A percentile compares a stretch with the other conserved stretches of the same genome.
Conservation (phyloP, 176 grass and related monocot genomes). For the bread wheat (Triticum aestivum) region IWGSC_CS_RefSeq_v2.1 NC_057794.1:454890053-454890552, state of each 20-base stretch:
- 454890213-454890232: not conserved
- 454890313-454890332: not conserved
- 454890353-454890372: not conserved
- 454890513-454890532: not conserved
- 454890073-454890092: not conserved
- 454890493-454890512: not conserved
- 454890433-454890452: conserved; percentile 29
- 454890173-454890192: not conserved
- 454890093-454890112: not conserved
- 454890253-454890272: not conserved
- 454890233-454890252: not conserved
- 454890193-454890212: not conserved
- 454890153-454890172: not conserved
- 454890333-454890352: not conserved
- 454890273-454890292: too few species aligned
- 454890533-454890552: not conserved
- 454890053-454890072: conserved; percentile 20
- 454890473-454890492: too few species aligned
- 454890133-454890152: conserved; percentile 25
- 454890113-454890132: not conserved
- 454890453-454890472: not conserved
- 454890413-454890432: not conserved
- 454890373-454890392: not conserved
- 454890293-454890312: not conserved
- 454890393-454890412: not conserved